Base-by-base conservation (phyloP, 257 asterid genomes). In the Plectranthus barbatus region DNA sequence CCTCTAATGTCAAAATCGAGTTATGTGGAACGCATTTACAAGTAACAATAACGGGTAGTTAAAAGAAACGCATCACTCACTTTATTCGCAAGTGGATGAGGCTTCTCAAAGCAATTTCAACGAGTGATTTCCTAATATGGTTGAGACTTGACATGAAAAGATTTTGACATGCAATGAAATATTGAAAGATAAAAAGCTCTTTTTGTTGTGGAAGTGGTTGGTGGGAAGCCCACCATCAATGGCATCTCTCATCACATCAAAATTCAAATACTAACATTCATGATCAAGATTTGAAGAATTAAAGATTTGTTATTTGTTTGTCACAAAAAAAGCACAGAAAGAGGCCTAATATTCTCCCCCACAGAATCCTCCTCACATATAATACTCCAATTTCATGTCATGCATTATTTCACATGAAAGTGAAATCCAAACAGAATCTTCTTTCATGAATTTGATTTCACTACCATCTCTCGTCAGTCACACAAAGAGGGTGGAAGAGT, bases 391-490 rank as follows among this genome's bases (percentile, higher is more conserved):
- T 7, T 41, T 10, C 7, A 21, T 21, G 4, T 3, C 6, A 23
- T 6, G 54, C 14, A n/a, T n/a, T n/a, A n/a, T n/a, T n/a, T n/a
- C 9, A 60, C 26, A 46, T 9, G 1, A 11, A 15, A n/a, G 48
- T 9, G 24, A 64, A 6, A 37, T 8, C 18, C 37, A 47, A 18
- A 17, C 2, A 40, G 49, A 47, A 47, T 54, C 46, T 68, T 17
- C 9, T 44, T 12, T 13, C 26, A 9, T 51, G 31, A 13, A 60
- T 40, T 23, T 14, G 55, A 24, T 49, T 48, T 34, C 76, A 64
- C 62, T 20, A 51, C 20, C 33, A 26, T 64, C 62, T 64, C 51
- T 3, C 14, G 76, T 56, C 61, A n/a, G 23, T 56, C 67, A 64
- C 67, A 40, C 53, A 54, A 62, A 1, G 21, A 52, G 36, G 47